Conservation (phyloP, 1,139 yeast species). For the Suhomyces kunorum region DNA sequence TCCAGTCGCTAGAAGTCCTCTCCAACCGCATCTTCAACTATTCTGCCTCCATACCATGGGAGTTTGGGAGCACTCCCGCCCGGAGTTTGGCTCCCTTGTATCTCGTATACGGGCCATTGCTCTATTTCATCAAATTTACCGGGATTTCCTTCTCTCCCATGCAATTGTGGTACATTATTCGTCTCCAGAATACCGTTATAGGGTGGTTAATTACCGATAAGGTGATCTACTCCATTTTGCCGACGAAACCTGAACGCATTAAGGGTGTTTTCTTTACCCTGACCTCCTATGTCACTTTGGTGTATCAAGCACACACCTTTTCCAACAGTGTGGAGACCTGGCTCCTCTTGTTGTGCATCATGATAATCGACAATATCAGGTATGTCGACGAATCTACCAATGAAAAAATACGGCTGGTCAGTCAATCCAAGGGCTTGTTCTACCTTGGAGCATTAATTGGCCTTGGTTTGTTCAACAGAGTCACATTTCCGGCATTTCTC, state of each 20-base stretch:
- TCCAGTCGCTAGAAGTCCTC: conserved; percentile 80
- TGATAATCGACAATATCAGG: conserved; percentile 50
- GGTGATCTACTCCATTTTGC: conserved; percentile 50
- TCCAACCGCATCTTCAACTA: conserved; percentile 51
- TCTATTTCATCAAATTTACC: conserved; percentile 32
- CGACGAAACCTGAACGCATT: conserved; percentile 61
- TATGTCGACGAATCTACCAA: conserved; percentile 22
- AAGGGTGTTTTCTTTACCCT: conserved; percentile 66
- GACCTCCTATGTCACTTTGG: conserved; percentile 78
- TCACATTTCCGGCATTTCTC: conserved; percentile 79
- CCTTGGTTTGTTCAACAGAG: conserved; percentile 78
- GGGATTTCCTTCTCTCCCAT: conserved; percentile 37
- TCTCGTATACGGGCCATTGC: conserved; percentile 68
- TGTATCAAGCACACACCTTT: conserved; percentile 83
- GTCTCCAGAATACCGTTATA: conserved; percentile 57
- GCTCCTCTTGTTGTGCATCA: conserved; percentile 57
- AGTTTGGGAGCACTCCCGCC: conserved; percentile 65
- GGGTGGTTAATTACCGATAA: conserved; percentile 63
- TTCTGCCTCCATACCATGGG: conserved; percentile 78
- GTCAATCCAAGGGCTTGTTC: conserved; percentile 21
- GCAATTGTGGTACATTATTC: conserved; percentile 54
- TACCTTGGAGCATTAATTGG: conserved; percentile 56
- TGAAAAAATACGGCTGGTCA: conserved; percentile 9
- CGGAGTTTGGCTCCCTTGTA: conserved; percentile 75
- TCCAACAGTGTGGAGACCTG: conserved; percentile 85